Base-by-base conservation (phyloP, 2,329 filamentous ascomycete species). In the Helotiales sp. region DNA sequence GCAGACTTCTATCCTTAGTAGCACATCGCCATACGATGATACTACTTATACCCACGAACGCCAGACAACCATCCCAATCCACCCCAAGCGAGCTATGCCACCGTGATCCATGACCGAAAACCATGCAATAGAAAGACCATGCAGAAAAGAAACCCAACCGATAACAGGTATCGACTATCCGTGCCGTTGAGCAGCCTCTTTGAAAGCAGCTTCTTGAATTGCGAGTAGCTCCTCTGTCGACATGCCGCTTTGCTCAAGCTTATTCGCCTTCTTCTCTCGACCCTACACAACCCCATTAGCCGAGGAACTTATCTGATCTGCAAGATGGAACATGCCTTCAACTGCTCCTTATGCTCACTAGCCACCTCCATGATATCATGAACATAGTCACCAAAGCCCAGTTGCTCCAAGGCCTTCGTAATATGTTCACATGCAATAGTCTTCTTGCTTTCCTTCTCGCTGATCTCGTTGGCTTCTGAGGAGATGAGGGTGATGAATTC, bases 391-490 rank as follows among this genome's bases (percentile, higher is more conserved):
- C 87, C 83, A 73, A 98, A 99, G 1, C 93, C 95, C 19, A 99
- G 84, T 69, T 96, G 90, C 68, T 93, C 90, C 40, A 99, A 82
- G 0, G 95, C 95, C 71, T 93, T 93, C 70, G 93, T 96, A 68
- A 99, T 96, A 77, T 99, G 95, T 70, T 99, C 95, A 74, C 91
- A 96, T 12, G 93, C 93, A 67, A 99, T 99, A 3, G 95, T 99
- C 82, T 99, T 99, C 80, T 99, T 99, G 50, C 93, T 91, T 71
- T 99, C 95, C 75, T 96, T 96, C 74, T 99, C 95, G 12, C 93
- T 96, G 64, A 99, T 99, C 69, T 99, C 95, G 75, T 99, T 99
- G 62, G 95, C 95, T 77, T 99, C 93, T 48, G 91, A 96, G n/a
- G 93, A 97, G 67, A 99, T 90, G 69, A 99, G 85, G 17, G 95